Percentiles rank a stretch among this genome's conserved stretches.
These are phyloP conservation scores for Dioscorea zingiberensis DNA, from an alignment of 106 monocot species.

Conservation along the genomic window DNA sequence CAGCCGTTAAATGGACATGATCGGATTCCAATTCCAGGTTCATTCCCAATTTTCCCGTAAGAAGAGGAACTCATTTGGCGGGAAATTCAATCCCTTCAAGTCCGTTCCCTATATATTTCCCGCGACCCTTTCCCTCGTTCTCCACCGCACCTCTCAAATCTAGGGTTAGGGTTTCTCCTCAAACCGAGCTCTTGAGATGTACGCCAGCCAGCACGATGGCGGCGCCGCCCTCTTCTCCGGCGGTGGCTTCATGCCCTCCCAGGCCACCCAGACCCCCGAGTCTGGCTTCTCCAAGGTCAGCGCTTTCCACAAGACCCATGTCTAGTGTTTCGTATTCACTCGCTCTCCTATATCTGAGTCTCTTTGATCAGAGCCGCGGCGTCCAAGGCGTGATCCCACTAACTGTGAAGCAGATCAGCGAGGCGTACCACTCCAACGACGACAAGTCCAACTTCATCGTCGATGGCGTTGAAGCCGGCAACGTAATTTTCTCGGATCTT, in stretches of 20 bases:
- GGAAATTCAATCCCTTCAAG: not conserved
- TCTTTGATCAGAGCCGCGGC: slow-evolving; percentile 31
- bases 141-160: not conserved
- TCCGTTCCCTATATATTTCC: not conserved
- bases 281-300: slow-evolving; percentile 43
- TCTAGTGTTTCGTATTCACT: not conserved
- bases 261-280: slow-evolving; percentile 66
- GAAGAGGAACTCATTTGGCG: not conserved
- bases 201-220: slow-evolving; percentile 42
- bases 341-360: not conserved
- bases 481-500: slow-evolving; percentile 24
- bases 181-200: not conserved
- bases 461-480: slow-evolving; percentile 64
- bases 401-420: slow-evolving; percentile 92
- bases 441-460: slow-evolving; percentile 70
- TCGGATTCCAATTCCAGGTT: too few species aligned
- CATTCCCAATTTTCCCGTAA: not conserved
- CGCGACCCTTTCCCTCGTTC: not conserved
- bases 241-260: slow-evolving; percentile 82
- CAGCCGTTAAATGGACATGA: too few species aligned
- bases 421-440: slow-evolving; percentile 53
- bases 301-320: not conserved
- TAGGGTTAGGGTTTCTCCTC: not conserved
- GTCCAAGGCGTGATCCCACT: slow-evolving; percentile 54
- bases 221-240: slow-evolving; percentile 70